A percentile compares a stretch with the other conserved stretches of the same genome.
Conservation (phyloP, 345 rosid species). For the Noccaea bulbosa region DNA sequence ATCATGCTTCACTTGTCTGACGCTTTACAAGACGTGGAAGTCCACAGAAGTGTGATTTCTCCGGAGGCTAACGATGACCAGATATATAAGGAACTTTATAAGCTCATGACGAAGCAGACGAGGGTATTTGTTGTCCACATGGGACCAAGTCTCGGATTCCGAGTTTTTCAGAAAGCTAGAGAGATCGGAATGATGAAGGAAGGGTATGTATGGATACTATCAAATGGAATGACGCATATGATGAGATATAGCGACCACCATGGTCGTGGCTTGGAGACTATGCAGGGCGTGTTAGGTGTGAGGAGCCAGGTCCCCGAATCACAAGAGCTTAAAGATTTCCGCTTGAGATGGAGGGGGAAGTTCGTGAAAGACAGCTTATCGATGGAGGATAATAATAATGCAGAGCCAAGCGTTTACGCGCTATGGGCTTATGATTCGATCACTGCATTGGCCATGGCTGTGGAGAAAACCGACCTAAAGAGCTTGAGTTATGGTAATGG, state of each 20-base stretch:
- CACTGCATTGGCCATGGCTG: constrained; percentile 48
- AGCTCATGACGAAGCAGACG: constrained; percentile 56
- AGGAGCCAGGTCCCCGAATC: constrained; percentile 34
- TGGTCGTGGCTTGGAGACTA: constrained; percentile 1
- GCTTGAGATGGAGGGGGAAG: constrained; percentile 30
- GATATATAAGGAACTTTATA: constrained; percentile 46
- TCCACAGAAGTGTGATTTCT: constrained; percentile 41
- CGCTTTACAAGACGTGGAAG: constrained; percentile 43
- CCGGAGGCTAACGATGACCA: constrained; percentile 46
- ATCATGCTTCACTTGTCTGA: constrained; percentile 48
- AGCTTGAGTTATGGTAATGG: not conserved
- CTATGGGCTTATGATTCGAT: constrained; percentile 50
- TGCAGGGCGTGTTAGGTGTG: constrained; percentile 45
- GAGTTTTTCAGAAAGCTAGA: constrained; percentile 46
- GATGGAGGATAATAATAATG: too few relatives aligned
- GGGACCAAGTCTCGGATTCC: constrained; percentile 38
- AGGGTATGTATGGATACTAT: constrained; percentile 61
- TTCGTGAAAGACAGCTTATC: not conserved
- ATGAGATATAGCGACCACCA: constrained; percentile 3
- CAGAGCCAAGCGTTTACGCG: constrained; percentile 9
- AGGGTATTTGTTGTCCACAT: constrained; percentile 62
- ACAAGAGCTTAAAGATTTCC: constrained; percentile 21
- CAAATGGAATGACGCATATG: constrained; percentile 30
- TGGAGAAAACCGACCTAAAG: constrained; percentile 23
- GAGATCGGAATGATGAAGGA: constrained; percentile 59